A percentile compares a stretch with the other conserved stretches of the same genome.
Evolutionary conservation across 495 filamentous ascomycete species (phyloP).

Genomic region (Echria macrotheca): DNA sequence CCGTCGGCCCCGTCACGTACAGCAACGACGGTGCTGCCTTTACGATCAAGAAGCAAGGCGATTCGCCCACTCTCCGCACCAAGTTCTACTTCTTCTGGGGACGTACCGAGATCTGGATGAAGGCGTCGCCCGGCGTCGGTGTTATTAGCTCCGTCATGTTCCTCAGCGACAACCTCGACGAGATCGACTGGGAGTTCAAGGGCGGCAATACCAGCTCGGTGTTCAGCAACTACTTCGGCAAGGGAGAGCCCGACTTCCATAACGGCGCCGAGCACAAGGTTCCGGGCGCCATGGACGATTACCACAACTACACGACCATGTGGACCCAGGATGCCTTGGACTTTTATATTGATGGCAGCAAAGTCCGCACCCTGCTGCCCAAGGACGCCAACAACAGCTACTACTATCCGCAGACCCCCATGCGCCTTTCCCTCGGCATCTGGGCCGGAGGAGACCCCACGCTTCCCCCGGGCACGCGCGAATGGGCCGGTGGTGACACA

Average conservation of each 20-base stretch:
- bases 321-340: constrained; percentile 70
- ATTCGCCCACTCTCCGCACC: constrained; percentile 69
- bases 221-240: constrained; percentile 84
- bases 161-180: constrained; percentile 79
- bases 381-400: constrained; percentile 57
- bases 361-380: constrained; percentile 62
- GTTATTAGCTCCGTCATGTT: constrained; percentile 80
- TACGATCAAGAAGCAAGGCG: constrained; percentile 62
- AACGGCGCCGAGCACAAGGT: constrained; percentile 56
- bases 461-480: constrained; percentile 46
- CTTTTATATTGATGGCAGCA: constrained; percentile 66
- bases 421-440: constrained; percentile 74
- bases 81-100: constrained; percentile 78
- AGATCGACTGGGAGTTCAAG: constrained; percentile 87
- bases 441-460: constrained; percentile 81
- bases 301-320: constrained; percentile 78
- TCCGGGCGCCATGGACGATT: constrained; percentile 38
- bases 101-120: constrained; percentile 62
- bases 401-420: constrained; percentile 78
- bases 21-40: constrained; percentile 53
- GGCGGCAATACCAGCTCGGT: constrained; percentile 57
- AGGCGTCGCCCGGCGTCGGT: constrained; percentile 66
- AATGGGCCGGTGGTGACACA: constrained; percentile 78
- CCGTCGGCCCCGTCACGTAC: constrained; percentile 52
- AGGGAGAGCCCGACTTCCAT: constrained; percentile 50